phyloP scores from a whole-genome alignment of 495 filamentous ascomycete genomes.

The Ramalina intermedia region DNA sequence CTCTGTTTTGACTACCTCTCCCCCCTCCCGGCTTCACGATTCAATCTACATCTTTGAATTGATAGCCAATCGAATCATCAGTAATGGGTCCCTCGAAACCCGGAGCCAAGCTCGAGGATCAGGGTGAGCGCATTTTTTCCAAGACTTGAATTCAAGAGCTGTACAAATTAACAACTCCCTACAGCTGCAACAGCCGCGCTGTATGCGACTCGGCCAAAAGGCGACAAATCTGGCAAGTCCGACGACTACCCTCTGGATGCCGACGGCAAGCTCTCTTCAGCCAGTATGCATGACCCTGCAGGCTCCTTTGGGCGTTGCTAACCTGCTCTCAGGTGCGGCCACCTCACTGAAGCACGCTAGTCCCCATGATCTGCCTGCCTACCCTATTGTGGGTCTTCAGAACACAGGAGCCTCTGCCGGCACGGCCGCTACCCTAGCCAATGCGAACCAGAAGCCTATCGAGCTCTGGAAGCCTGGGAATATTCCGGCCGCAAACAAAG shows the following conservation, averaged over 20 bases:
- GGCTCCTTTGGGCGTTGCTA: not conserved
- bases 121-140: constrained; percentile 9
- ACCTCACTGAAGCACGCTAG: constrained; percentile 53
- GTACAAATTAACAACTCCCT: not conserved
- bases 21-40: no score
- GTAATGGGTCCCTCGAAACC: constrained; percentile 12
- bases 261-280: constrained; percentile 38
- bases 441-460: constrained; percentile 47
- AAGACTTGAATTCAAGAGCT: not conserved
- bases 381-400: constrained; percentile 46
- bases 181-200: constrained; percentile 39
- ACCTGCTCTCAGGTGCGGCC: constrained; percentile 31
- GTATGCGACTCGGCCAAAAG: constrained; percentile 33
- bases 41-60: no score
- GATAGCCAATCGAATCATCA: no score
- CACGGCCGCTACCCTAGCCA: constrained; percentile 58
- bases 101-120: constrained; percentile 18
- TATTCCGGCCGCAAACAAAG: constrained; percentile 49
- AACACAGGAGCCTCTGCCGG: constrained; percentile 52
- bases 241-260: constrained; percentile 24
- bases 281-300: constrained; percentile 22
- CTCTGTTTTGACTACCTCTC: no score
- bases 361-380: constrained; percentile 52
- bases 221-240: constrained; percentile 25
- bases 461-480: constrained; percentile 46